Evolutionary conservation across 2,329 filamentous ascomycete species (phyloP), one percentile per base, ranked within the genome.

Genomic region (Ceratocystis destructans): DNA sequence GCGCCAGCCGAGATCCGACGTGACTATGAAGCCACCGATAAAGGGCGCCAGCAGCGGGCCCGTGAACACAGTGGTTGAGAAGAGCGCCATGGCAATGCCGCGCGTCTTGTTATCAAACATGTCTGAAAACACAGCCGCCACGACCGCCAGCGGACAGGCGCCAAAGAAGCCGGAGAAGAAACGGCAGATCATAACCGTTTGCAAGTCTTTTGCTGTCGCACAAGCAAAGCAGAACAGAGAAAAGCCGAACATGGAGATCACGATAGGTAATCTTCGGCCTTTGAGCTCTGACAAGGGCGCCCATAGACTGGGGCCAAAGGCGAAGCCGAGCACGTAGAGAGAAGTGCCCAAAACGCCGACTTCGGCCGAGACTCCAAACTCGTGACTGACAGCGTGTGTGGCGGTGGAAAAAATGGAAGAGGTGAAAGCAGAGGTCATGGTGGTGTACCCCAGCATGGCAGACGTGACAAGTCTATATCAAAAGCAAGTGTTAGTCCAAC

Each of bases 81-180:
- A 79, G 68, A 79, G 68, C 7, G 77, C 76, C 64, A 79, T 74
- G 66, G 76, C 75, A 28, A 77, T 74, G 67, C 86, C 82, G 70
- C 85, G 79, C 57, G 80, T 82, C 69, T 79, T 77, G 74, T 87
- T 85, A 74, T 84, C 82, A 71, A 87, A 86, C 82, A 88, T 85
- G 74, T 90, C 87, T 25, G 83, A 84, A 74, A 88, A 88, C 64
- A 88, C 83, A 67, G 86, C 87, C 2, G 84, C 86, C 64, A 87
- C 86, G 72, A 89, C 79, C 70, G 88, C 82, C 53, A 90, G 75
- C 1, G 86, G 83, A 68, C 83, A 86, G 64, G 86, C 86, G 33
- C 87, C 87, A 69, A 87, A 87, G 73, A 88, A 87, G 62, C 89
- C 88, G 68, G 78, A 77, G 71, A 91, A 88, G 76, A 93, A 89